Evolutionary conservation across 2,329 filamentous ascomycete genomes (phyloP), one percentile per base, ranked within the genome.

Genomic region (Aspergillus flavus): DNA sequence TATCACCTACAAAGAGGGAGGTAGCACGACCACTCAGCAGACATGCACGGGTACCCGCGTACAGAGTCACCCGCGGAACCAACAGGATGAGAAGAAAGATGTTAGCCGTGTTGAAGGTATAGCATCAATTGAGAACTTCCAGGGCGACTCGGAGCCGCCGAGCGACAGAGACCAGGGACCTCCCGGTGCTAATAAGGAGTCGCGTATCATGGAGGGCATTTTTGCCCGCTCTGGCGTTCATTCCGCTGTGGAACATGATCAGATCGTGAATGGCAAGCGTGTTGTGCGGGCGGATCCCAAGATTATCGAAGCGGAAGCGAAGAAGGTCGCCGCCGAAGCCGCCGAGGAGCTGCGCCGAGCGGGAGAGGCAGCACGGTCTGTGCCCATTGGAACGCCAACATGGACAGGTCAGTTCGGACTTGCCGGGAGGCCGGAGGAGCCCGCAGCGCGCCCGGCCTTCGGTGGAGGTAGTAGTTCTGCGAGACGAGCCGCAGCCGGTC

Each of bases 231-330:
- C 92, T 0, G 91, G 90, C 2, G 91, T 98, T 1, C 93, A 96
- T 71, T 93, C 91, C n/a, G 92, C 94, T 0, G 87, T 97, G 52
- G 92, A 97, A 71, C 95, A 99, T 74, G 95, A 98, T 68, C 87
- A 93, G 59, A 96, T 98, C 71, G 87, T 98, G 71, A 91, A 90
- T 68, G 91, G 91, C 45, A 90, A 88, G 69, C 87, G 87, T 58
- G 88, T 88, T 61, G 81, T 92, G 21, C 85, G 88, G 65, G 91
- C 93, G 0, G 92, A 97, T 71, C 88, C 89, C 5, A 86, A 86
- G 28, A 90, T 96, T 68, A 88, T 97, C 55, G 89, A 92, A 68
- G 86, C 88, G 11, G 93, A 97, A 78, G 94, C 94, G 0, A 89
- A 90, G 71, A 86, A 88, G 43, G 87, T 96, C 3, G 94, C 93